Evolutionary conservation across 1,139 yeast species (phyloP), one percentile per base, ranked within the genome.

Genomic region (Kurtzmaniella natalensis): DNA sequence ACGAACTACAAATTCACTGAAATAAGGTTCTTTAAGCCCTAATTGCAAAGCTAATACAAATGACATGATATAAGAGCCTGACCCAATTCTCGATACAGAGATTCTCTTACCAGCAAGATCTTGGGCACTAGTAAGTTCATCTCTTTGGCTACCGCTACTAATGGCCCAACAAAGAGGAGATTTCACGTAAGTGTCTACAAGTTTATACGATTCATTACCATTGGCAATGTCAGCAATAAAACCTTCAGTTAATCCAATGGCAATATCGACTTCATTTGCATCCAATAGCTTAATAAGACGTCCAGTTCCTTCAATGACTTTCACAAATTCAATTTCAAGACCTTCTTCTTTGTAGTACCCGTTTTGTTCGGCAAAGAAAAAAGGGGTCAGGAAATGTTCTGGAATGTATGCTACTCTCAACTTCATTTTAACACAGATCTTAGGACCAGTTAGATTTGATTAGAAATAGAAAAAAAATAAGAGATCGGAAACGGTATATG

Each of bases 91-190:
- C 27, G 89, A 79, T n/a, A 88, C 85, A 3, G 95, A 94, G 44
- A 88, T 81, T 25, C 55, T 68, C 45, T 70, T 70, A 11, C 82
- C 83, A 26, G 72, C 65, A 43, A 88, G 68, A 42, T 82, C 79
- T 7, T 61, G 58, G 19, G 72, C 69, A 5, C 58, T 51, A 18
- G 55, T 60, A 35, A 84, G 48, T 11, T 81, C 86, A 13, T 59
- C 54, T 33, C 95, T 68, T 29, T 71, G 46, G 36, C 50, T 56
- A 4, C 96, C 96, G 0, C 94, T 81, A 40, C 89, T 80, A 32
- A 88, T 78, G 1, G 95, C 86, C 96, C 96, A 88, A 47, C 86
- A 80, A 37, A 88, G 69, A 1, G 96, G 95, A 3, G 94, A 81
- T 43, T 80, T 67, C 15, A 88, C 96, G 53, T 86, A 88, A 2